phyloP scores from a whole-genome alignment of 202 grass and related monocot genomes.

The Saccharum hybrid region DNA sequence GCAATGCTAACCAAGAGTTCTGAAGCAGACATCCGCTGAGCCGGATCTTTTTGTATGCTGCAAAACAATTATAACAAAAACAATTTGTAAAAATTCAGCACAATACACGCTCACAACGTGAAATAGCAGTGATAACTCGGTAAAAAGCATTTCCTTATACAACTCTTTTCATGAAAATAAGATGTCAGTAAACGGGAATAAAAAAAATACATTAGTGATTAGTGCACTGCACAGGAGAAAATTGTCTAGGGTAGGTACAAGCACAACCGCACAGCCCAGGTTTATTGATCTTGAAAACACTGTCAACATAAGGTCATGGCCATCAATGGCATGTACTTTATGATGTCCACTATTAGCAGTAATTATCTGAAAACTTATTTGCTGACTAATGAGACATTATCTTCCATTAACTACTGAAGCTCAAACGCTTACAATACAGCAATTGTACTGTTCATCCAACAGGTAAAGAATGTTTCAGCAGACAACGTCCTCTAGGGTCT shows the following conservation, averaged over 20 bases:
- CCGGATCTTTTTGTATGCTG: constrained; percentile 87
- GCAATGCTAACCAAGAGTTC: constrained; percentile 87
- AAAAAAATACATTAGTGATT: not conserved
- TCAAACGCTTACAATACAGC: constrained; percentile 22
- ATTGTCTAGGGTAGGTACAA: not conserved
- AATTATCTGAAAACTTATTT: constrained; percentile 10
- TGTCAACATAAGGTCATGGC: not conserved
- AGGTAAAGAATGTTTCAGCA: constrained; percentile 3
- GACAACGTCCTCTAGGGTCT: not conserved
- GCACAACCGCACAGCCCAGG: not conserved
- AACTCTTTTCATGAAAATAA: constrained; percentile 3
- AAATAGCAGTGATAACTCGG: not conserved
- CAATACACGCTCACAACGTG: not conserved
- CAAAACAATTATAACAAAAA: constrained; percentile 10
- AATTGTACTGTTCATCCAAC: constrained; percentile 5
- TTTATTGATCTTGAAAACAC: constrained; percentile 21
- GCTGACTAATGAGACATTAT: not conserved
- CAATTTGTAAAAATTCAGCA: not conserved
- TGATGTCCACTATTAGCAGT: no score
- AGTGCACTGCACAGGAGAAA: not conserved
- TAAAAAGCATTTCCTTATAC: not conserved
- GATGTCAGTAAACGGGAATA: not conserved
- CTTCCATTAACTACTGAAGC: not conserved
- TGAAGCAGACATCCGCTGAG: constrained; percentile 74
- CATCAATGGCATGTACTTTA: not conserved